Evolutionary conservation across 169 alveolate genomes (phyloP), one percentile per base, ranked within the genome.

Genomic region (Plasmodium knowlesi): DNA sequence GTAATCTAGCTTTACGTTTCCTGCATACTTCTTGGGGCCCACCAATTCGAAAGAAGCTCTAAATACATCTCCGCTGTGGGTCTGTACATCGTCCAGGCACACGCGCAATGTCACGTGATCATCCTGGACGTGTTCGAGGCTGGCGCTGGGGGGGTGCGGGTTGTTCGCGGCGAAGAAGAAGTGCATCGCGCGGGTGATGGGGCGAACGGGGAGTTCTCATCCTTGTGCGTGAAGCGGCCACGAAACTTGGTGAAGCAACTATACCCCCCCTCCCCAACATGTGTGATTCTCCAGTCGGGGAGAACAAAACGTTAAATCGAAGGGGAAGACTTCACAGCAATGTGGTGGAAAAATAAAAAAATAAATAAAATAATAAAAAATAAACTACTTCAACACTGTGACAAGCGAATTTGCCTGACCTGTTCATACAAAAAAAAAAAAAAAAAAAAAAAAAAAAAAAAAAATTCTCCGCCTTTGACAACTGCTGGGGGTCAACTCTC

Each of bases 1-100:
- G 41, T 73, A 84, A 39, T 84, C 93, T 16, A 84, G 19, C 37
- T 73, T 50, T 5, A 84, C 39, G 50, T 84, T 84, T 41, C 84
- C 84, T 12, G 54, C 54, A 25, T 72, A 25, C 39, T 84, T 84
- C 30, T 19, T 34, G 0, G 93, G 93, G 3, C 93, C 93, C 3
- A 32, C 78, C 32, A 84, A 46, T 46, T 73, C 67, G 37, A 84
- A 72, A 34, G 79, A 50, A 4, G 85, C 83, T 84, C 61, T 84
- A 12, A 84, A 84, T 14, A 73, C 74, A 37, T 84, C 93, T 46
- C 93, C 93, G 39, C 93, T 84, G 39, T 43, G 78, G 8, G 80
- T 46, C 61, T 46, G 54, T 32, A 37, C 54, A 10, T 84, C 93
- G 57, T 84, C 84, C 61, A 84, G 61, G 39, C 57, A 73, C 78